Evolutionary conservation across 2,329 filamentous ascomycete genomes (phyloP).

Genomic region (Nemania sp.): DNA sequence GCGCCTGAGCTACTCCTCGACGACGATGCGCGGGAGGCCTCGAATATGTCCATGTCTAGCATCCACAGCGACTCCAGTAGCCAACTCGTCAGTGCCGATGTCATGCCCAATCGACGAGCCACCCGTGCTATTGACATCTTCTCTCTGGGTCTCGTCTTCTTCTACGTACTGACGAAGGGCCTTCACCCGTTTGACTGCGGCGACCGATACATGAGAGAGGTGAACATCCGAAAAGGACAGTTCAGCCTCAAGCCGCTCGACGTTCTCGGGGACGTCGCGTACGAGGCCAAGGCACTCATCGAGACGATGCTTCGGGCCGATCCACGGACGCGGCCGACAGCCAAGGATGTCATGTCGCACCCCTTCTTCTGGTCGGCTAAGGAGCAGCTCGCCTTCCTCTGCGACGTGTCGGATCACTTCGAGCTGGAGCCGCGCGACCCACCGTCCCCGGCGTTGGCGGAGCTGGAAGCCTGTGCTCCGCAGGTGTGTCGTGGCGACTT

Average conservation of each 20-base stretch:
- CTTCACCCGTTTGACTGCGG: conserved; percentile 94
- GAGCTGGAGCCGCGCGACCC: conserved; percentile 91
- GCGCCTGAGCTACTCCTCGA: conserved; percentile 92
- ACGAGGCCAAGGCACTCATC: conserved; percentile 89
- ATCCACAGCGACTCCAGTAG: conserved; percentile 73
- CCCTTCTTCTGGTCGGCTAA: conserved; percentile 97
- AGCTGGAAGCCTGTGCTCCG: conserved; percentile 66
- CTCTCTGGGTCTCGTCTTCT: conserved; percentile 96
- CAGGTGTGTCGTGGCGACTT: conserved; percentile 78
- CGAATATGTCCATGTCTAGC: conserved; percentile 59
- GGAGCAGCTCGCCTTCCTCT: conserved; percentile 91
- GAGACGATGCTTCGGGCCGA: conserved; percentile 79
- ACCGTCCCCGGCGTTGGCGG: conserved; percentile 74
- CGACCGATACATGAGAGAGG: conserved; percentile 93
- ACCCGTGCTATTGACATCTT: conserved; percentile 98
- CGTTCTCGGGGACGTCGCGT: conserved; percentile 82
- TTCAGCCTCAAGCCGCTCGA: conserved; percentile 79
- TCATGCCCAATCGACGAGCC: conserved; percentile 78
- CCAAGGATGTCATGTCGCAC: conserved; percentile 70
- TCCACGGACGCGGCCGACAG: conserved; percentile 65
- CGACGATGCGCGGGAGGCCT: conserved; percentile 71
- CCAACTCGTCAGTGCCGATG: conserved; percentile 67
- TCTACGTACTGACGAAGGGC: conserved; percentile 95
- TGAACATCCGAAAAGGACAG: conserved; percentile 94
- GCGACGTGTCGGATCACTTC: conserved; percentile 95